A percentile compares a stretch with the other conserved stretches of the same genome.
phyloP scores from a whole-genome alignment of 2,329 filamentous ascomycete species.

The Hypomyces perniciosus region DNA sequence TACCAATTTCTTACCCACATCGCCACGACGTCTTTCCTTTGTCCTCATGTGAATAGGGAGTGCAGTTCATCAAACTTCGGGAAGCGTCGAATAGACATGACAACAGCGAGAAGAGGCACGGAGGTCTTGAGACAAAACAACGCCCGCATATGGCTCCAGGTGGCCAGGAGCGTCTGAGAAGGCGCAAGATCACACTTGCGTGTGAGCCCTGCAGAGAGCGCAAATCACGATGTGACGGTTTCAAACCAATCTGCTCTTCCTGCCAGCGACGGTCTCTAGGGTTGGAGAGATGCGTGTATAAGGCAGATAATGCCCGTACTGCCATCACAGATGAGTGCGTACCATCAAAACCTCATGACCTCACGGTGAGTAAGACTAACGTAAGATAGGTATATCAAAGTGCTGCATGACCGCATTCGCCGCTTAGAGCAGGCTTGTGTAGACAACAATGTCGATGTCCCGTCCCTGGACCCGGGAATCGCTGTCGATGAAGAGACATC shows the following conservation, averaged over 20 bases:
- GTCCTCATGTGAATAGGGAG: no score
- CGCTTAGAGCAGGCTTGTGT: slow-evolving; percentile 20
- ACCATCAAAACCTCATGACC: slow-evolving; percentile 1
- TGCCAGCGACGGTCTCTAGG: slow-evolving; percentile 30
- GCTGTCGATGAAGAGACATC: not conserved
- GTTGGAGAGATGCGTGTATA: slow-evolving; percentile 34
- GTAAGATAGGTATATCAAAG: slow-evolving; percentile 13
- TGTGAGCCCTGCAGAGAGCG: slow-evolving; percentile 37
- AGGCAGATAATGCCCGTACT: slow-evolving; percentile 28
- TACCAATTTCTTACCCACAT: no score
- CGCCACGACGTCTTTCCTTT: no score
- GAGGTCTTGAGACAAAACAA: no score
- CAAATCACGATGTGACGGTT: slow-evolving; percentile 37
- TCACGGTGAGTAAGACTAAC: not conserved
- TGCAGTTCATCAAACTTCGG: no score
- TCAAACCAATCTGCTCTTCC: slow-evolving; percentile 39
- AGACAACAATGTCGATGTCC: slow-evolving; percentile 4
- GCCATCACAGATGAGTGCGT: slow-evolving; percentile 30
- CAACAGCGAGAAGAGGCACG: no score
- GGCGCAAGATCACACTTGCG: slow-evolving; percentile 12
- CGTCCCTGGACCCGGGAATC: slow-evolving; percentile 1
- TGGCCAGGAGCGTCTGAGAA: slow-evolving; percentile 3
- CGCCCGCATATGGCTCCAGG: not conserved
- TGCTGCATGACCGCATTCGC: slow-evolving; percentile 23
- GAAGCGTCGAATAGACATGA: no score